Evolutionary conservation across 2,329 filamentous ascomycete genomes (phyloP), one percentile per base, ranked within the genome.

Genomic region (Sporothrix humicola): DNA sequence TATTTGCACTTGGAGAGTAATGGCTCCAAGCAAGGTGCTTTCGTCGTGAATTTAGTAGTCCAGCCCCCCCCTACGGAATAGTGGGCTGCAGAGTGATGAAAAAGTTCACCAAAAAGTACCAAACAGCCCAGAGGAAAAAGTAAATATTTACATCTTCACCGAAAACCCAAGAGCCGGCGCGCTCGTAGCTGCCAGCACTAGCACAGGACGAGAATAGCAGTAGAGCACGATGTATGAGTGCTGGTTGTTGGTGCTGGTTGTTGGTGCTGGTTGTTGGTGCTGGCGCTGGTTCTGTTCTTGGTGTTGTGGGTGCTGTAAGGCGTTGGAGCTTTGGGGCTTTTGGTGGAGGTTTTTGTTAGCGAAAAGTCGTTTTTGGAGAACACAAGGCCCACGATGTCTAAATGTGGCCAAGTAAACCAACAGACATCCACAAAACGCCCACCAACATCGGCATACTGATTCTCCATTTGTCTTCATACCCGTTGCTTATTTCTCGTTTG

Each of bases 21-120:
- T 59, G 56, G 56, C 26, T 59, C 15, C 13, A 59, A 59, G 56
- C 56, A 59, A 59, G 56, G 56, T 59, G 6, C 56, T 59, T 59
- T 59, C 31, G 56, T 56, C 20, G 20, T 56, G 52, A 1, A 52
- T 20, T 23, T 9, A 54, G 17, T 13, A 59, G 56, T 37, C n/a
- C 54, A 31, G 54, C 54, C 20, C 1, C 54, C 54, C 54, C 54
- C 23, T 31, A 31, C 54, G 54, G 54, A 7, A 58, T 58, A 58
- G 23, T 7, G 54, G 54, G 23, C 54, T 58, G 54, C 54, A 58
- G 12, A 37, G 31, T 37, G 4, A 37, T 37, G 31, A 7, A 37
- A 37, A 37, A 37, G 23, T 37, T 5, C 7, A 37, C 31, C 31
- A 37, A 7, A 37, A 37, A 37, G 31, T 7, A 37, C 31, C 31